Conservation (phyloP, 1,139 yeast species). For the Protomyces macrosporus region DNA sequence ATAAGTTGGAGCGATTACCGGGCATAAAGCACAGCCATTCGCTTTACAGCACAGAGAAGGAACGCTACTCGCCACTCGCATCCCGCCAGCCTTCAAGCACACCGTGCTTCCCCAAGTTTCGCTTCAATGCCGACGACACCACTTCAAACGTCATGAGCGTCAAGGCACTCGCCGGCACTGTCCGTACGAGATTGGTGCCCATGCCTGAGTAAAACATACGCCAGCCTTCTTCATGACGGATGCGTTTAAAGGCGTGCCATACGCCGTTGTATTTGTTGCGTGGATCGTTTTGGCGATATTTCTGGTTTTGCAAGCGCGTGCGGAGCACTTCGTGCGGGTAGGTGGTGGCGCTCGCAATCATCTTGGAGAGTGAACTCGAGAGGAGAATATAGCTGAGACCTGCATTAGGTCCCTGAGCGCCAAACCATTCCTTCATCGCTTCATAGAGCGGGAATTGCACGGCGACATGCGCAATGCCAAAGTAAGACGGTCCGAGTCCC, state of each 20-base stretch:
- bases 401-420: slow-evolving; percentile 34
- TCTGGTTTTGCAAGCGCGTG: slow-evolving; percentile 72
- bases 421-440: slow-evolving; percentile 50
- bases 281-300: slow-evolving; percentile 28
- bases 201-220: slow-evolving; percentile 87
- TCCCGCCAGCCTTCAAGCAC: neutral
- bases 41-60: neutral
- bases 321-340: slow-evolving; percentile 95
- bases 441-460: slow-evolving; percentile 97
- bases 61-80: neutral
- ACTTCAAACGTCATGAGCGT: slow-evolving; percentile 91
- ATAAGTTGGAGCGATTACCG: too few species aligned
- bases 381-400: slow-evolving; percentile 49
- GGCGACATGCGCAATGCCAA: slow-evolving; percentile 90
- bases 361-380: slow-evolving; percentile 78
- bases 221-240: slow-evolving; percentile 67
- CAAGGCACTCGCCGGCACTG: slow-evolving; percentile 92
- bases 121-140: slow-evolving; percentile 51
- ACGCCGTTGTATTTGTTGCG: slow-evolving; percentile 41
- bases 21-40: too few species aligned
- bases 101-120: neutral
- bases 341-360: slow-evolving; percentile 82
- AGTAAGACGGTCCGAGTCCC: slow-evolving; percentile 82
- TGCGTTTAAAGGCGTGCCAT: slow-evolving; percentile 47
- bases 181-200: slow-evolving; percentile 74